phyloP scores from a whole-genome alignment of 2,329 filamentous ascomycete genomes.

The Talaromyces amestolkiae region DNA sequence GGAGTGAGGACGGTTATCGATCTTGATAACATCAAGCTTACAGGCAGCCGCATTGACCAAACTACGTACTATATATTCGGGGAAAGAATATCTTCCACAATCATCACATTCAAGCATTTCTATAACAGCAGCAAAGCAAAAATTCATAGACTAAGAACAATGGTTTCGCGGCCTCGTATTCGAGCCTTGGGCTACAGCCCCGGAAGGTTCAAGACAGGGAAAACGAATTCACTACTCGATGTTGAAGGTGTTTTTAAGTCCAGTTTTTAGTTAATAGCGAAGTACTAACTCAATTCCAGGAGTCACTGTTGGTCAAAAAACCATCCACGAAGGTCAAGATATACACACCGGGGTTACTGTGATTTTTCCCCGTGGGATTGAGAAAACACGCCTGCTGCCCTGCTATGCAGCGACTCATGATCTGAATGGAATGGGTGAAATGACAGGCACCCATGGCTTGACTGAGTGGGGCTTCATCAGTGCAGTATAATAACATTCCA shows the following conservation, averaged over 20 bases:
- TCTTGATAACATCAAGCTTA: not conserved
- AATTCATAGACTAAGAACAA: not conserved
- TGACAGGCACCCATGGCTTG: constrained; percentile 4
- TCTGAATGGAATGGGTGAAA: constrained; percentile 14
- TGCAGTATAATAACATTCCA: not conserved
- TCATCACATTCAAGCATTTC: not conserved
- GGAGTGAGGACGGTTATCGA: not conserved
- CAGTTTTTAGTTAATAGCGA: not conserved
- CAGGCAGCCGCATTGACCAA: not conserved
- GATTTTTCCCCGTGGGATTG: constrained; percentile 6
- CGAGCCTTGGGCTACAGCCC: constrained; percentile 9
- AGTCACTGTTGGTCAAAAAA: constrained; percentile 8
- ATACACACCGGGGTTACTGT: constrained; percentile 12
- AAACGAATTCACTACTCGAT: constrained; percentile 10
- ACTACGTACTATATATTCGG: not conserved
- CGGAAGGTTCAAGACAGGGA: constrained; percentile 3
- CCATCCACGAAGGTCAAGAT: constrained; percentile 11
- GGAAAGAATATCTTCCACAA: not conserved
- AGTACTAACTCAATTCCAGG: not conserved
- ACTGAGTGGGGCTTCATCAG: constrained; percentile 9
- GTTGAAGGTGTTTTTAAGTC: not conserved
- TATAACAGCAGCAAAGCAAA: too few relatives aligned
- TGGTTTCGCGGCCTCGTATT: constrained; percentile 5
- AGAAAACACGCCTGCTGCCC: constrained; percentile 1
- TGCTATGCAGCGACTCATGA: constrained; percentile 14